Evolutionary conservation across 768 basidiomycete genomes (phyloP).

Genomic region (Pleurotus ostreatus): DNA sequence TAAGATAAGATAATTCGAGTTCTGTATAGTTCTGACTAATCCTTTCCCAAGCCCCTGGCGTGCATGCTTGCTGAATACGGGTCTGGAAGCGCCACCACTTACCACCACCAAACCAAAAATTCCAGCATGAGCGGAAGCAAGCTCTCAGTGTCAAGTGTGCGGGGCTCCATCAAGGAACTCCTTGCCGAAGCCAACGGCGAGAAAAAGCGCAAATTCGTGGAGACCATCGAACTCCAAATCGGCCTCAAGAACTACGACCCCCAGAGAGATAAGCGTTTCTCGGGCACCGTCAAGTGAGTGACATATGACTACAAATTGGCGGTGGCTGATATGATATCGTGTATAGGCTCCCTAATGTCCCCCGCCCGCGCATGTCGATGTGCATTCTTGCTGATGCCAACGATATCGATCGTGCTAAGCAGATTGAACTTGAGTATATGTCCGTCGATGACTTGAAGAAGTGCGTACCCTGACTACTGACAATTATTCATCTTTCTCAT

Average conservation of each 20-base stretch:
- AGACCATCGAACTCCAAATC: slow-evolving; percentile 95
- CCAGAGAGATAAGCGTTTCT: slow-evolving; percentile 99
- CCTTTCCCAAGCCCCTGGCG: neutral
- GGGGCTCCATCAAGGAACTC: slow-evolving; percentile 92
- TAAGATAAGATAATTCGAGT: no score
- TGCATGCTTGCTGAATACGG: neutral
- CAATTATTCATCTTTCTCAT: neutral
- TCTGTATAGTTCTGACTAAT: slow-evolving; percentile 4
- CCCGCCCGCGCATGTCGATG: slow-evolving; percentile 98
- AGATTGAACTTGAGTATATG: slow-evolving; percentile 98
- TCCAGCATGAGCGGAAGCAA: slow-evolving; percentile 47
- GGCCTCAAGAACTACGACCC: slow-evolving; percentile 99
- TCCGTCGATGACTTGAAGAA: slow-evolving; percentile 99
- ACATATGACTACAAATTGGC: neutral
- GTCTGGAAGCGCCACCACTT: neutral
- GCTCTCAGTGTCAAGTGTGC: slow-evolving; percentile 99
- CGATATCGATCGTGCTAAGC: slow-evolving; percentile 98
- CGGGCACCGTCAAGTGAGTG: slow-evolving; percentile 90
- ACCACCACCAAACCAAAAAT: slow-evolving; percentile 1
- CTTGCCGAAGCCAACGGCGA: slow-evolving; percentile 81
- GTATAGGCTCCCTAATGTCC: slow-evolving; percentile 89
- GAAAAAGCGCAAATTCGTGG: slow-evolving; percentile 90
- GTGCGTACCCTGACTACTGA: slow-evolving; percentile 36
- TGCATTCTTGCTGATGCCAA: slow-evolving; percentile 99
- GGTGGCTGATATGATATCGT: slow-evolving; percentile 9